Base-by-base conservation (phyloP, 176 grass and related monocot genomes). In the Aegilops tauschii region DNA sequence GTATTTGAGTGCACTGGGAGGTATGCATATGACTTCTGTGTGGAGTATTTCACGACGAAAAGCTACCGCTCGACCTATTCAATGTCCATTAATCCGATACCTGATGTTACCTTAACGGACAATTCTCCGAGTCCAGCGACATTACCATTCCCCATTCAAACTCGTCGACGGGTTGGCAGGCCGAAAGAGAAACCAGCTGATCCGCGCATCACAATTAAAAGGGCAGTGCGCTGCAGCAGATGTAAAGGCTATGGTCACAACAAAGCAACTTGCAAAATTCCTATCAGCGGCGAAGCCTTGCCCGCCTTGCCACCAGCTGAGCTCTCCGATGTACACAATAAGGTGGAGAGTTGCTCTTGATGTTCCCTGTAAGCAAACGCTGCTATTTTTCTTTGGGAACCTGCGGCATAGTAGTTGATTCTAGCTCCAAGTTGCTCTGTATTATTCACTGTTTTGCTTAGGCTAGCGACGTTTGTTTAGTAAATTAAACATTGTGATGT, bases 181-280 rank as follows among this genome's bases (percentile, higher is more conserved):
- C 94, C 97, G 1, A 99, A 95, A 81, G 93, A 94, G 91, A 99
- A 96, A 83, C 92, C 91, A 49, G 88, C 84, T 45, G 92, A 99
- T 86, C 94, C 97, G 28, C 87, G 93, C 34, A 96, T 96, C 34
- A 83, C 90, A 18, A 90, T 94, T 27, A 99, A 94, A 85, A 89
- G 90, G 70, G 92, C 90, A 21, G 86, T 94, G 47, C 81, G 92
- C 59, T 99, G 97, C 86, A 96, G 97, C 80, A 92, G 79, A 63
- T 99, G 97, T 47, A 89, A 96, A 74, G 90, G 78, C 45, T 96
- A 90, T 59, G 97, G 97, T 8, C 94, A 99, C 77, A 99, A 99
- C 64, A 99, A 99, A 75, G 87, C 89, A 34, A 99, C 94, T 80
- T 99, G 97, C 85, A 93, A 91, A 84, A 88, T 95, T 81, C 90